A percentile compares a stretch with the other conserved stretches of the same genome.
These are phyloP conservation scores for Cercospora nicotianae DNA, from an alignment of 2,329 filamentous ascomycete species.

Conservation along the genomic window DNA sequence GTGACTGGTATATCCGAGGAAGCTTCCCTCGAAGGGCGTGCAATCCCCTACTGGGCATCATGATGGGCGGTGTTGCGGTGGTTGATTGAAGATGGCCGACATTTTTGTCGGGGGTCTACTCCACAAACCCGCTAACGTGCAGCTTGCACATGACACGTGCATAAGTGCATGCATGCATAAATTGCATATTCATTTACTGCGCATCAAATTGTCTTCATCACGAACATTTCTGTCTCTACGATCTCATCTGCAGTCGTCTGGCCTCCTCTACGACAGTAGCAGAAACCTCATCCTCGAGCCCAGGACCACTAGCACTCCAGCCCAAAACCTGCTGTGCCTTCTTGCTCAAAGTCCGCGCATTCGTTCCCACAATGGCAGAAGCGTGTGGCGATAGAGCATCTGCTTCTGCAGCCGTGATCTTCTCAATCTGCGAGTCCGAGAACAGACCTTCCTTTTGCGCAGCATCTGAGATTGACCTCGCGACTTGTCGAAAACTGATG, in stretches of 20 bases:
- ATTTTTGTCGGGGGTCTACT: background rate
- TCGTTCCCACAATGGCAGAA: background rate
- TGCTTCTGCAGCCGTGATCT: background rate
- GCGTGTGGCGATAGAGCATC: background rate
- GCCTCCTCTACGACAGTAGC: background rate
- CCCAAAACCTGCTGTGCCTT: background rate
- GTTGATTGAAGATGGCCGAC: background rate
- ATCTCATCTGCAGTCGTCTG: background rate
- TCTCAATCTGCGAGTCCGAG: background rate
- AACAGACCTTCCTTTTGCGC: background rate
- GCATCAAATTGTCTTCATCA: background rate
- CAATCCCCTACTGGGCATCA: constrained; percentile 53
- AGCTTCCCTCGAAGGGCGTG: constrained; percentile 37
- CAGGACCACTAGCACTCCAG: background rate
- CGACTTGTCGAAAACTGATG: background rate
- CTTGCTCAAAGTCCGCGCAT: background rate
- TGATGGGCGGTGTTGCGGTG: constrained; percentile 28
- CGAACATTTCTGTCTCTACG: background rate
- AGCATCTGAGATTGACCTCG: background rate
- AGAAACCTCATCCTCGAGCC: background rate
- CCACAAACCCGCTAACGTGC: background rate
- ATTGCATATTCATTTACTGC: background rate
- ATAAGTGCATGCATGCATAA: background rate
- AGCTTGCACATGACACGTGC: background rate
- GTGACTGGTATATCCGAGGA: constrained; percentile 28